These are phyloP conservation scores for Aspergillus sp. DNA, from an alignment of 2,329 filamentous ascomycete species.

Conservation along the genomic window DNA sequence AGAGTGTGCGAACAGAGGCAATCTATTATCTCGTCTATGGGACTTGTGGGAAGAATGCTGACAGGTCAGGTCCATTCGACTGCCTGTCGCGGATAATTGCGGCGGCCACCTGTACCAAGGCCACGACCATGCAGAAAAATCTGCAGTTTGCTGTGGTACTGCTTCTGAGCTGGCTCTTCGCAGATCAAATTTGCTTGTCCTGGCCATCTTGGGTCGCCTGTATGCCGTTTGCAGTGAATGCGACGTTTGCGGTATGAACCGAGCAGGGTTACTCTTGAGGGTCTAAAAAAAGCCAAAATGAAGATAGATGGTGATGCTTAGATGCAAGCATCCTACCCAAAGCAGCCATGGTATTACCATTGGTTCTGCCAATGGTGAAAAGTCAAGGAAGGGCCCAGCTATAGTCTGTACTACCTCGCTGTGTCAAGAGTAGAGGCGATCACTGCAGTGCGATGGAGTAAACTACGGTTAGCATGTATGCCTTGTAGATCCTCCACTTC, in stretches of 20 bases:
- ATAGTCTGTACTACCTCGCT: background rate
- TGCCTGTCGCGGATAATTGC: constrained; percentile 2
- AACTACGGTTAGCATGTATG: no score
- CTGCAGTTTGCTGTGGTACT: constrained; percentile 1
- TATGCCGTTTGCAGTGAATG: background rate
- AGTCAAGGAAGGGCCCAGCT: background rate
- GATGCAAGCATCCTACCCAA: background rate
- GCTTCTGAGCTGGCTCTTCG: background rate
- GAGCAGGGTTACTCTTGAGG: background rate
- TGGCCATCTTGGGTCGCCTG: background rate
- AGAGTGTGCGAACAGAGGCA: constrained; percentile 2
- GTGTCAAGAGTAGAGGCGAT: background rate
- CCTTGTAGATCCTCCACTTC: background rate
- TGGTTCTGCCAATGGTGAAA: background rate
- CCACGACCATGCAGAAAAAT: background rate
- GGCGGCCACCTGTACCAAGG: background rate
- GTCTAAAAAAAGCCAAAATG: background rate
- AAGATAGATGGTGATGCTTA: background rate
- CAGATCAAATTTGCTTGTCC: background rate
- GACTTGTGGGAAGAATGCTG: constrained; percentile 3
- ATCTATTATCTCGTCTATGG: background rate
- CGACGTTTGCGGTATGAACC: background rate
- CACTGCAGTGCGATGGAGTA: no score
- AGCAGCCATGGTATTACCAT: background rate
- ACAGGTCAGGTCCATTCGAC: constrained; percentile 6